phyloP scores from a whole-genome alignment of 1,284 basidiomycete species.

The Papiliotrema terrestris region DNA sequence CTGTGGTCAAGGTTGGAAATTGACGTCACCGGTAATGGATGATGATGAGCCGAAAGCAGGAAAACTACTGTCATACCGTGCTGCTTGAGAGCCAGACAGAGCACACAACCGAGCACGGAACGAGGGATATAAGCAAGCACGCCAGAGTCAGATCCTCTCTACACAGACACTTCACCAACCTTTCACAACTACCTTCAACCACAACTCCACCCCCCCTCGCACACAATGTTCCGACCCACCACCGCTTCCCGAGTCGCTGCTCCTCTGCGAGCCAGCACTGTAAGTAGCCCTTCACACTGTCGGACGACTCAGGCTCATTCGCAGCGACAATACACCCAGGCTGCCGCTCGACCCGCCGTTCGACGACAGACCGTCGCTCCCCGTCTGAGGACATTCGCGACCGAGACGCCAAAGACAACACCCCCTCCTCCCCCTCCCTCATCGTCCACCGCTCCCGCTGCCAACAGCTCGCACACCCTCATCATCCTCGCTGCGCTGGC shows the following conservation, averaged over 20 bases:
- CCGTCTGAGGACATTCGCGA: constrained; percentile 9
- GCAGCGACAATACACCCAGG: background rate
- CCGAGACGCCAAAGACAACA: constrained; percentile 6
- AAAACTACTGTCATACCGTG: background rate
- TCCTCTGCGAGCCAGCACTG: constrained; percentile 1
- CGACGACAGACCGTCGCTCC: background rate
- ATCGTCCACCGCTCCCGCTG: constrained; percentile 3
- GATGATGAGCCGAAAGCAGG: too few species aligned
- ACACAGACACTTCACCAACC: background rate
- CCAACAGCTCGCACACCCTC: constrained; percentile 21
- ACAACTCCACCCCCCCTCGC: background rate
- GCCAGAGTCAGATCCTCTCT: background rate
- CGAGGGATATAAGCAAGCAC: background rate
- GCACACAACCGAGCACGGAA: background rate
- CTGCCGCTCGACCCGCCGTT: background rate
- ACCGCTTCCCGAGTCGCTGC: constrained; percentile 1
- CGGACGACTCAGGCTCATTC: background rate
- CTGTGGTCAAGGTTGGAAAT: too few species aligned
- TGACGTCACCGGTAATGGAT: too few species aligned
- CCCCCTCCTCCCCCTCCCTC: constrained; percentile 5
- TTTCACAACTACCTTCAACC: background rate
- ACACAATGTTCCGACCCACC: constrained; percentile 6
- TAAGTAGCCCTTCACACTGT: background rate
- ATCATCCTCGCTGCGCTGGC: constrained; percentile 39
- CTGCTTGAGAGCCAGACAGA: background rate